Evolutionary conservation across 805 yeast genomes (phyloP), one percentile per base, ranked within the genome.

Genomic region (Teunomyces aglyptinius): DNA sequence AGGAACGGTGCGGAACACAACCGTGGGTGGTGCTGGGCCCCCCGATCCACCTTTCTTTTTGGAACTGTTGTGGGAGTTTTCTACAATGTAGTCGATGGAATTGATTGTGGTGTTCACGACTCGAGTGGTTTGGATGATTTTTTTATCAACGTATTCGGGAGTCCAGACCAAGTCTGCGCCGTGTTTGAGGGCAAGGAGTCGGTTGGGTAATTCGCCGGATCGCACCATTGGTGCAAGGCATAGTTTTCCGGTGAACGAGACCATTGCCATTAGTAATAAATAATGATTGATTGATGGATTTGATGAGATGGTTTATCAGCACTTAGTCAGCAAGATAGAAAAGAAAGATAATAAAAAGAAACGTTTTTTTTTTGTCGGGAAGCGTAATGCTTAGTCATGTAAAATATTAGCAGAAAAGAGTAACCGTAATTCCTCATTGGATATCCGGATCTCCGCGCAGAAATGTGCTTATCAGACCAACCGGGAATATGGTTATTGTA

Each of bases 181-280:
- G 61, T 88, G 76, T 52, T 78, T 79, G 19, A 94, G 73, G 0
- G 97, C 84, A 53, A 91, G 62, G 6, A 92, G 73, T 46, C 99
- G 75, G 6, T 90, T 84, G 5, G 99, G 98, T 4, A 94, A 78
- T 68, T 94, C 99, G 10, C 98, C 96, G 34, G 92, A 86, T 29
- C 99, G 75, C 43, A 92, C 97, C 99, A 92, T 92, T 0, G 99
- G 99, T 0, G 97, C 98, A 33, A 92, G 76, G 16, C 85, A 95
- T 45, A 90, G 66, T 58, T 87, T 88, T 1, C 95, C 92, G 15
- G 79, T 76, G 66, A 82, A 91, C 28, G 78, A 81, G 4, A 86
- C 75, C 88, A 85, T 81, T 8, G 26, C 26, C 26, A 24, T 24
- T 24, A 24, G 26, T 24, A 24, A 24, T 24, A 7, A 24, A 24